A percentile compares a stretch with the other conserved stretches of the same genome.
Evolutionary conservation across 495 filamentous ascomycete genomes (phyloP).

Genomic region (Hypomontagnella submonticulosa): DNA sequence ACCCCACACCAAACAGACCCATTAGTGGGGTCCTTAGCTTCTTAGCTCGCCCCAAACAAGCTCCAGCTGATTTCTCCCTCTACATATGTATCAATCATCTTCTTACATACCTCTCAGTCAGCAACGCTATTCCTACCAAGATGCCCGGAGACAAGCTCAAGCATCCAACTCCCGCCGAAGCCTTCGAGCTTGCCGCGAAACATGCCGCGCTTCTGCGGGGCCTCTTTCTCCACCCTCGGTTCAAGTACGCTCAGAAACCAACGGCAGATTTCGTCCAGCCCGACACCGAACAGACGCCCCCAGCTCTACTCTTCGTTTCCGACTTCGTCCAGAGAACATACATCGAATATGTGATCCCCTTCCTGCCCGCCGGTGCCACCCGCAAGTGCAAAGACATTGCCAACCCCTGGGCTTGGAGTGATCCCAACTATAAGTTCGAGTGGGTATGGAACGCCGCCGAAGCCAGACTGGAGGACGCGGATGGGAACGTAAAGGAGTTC

Average conservation of each 20-base stretch:
- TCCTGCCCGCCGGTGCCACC: conserved; percentile 42
- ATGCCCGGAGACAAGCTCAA: conserved; percentile 27
- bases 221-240: conserved; percentile 37
- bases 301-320: conserved; percentile 36
- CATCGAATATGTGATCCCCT: conserved; percentile 43
- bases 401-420: conserved; percentile 46
- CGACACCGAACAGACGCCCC: conserved; percentile 34
- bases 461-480: conserved; percentile 53
- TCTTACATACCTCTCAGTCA: background rate
- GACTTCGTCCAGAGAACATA: conserved; percentile 47
- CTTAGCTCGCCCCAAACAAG: too few relatives aligned
- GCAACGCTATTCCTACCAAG: conserved; percentile 9
- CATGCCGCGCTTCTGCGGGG: conserved; percentile 42
- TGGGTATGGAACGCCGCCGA: conserved; percentile 43
- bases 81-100: background rate
- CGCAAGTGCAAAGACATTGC: conserved; percentile 46
- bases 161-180: conserved; percentile 43
- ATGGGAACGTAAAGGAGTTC: conserved; percentile 55
- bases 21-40: too few relatives aligned
- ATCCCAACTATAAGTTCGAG: conserved; percentile 39
- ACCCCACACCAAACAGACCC: too few relatives aligned
- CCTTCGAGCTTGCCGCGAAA: conserved; percentile 35
- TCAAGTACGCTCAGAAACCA: conserved; percentile 39
- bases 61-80: background rate
- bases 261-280: conserved; percentile 38